A percentile compares a stretch with the other conserved stretches of the same genome.
Conservation (phyloP, 306 rosid species). For the Arachis hypogaea region DNA sequence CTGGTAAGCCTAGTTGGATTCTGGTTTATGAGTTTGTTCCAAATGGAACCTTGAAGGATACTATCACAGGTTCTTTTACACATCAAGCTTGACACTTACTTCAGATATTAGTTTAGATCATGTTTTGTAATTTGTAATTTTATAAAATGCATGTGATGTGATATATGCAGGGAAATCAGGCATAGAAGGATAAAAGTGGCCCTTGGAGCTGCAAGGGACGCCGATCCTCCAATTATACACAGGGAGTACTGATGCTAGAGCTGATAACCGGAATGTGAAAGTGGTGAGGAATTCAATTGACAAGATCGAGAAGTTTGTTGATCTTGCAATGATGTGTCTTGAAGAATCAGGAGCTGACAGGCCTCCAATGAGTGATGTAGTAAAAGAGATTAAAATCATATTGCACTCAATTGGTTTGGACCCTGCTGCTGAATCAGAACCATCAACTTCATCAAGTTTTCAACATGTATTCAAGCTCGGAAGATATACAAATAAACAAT, state of each 20-base stretch:
- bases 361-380: slow-evolving; percentile 65
- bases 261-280: slow-evolving; percentile 59
- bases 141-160: neutral
- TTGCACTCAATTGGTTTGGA: slow-evolving; percentile 41
- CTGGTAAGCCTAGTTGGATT: slow-evolving; percentile 66
- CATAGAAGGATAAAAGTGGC: slow-evolving; percentile 55
- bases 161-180: slow-evolving; percentile 52
- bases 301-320: slow-evolving; percentile 48
- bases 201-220: slow-evolving; percentile 65
- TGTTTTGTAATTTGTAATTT: neutral
- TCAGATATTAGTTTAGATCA: neutral
- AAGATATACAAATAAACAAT: neutral
- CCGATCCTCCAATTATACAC: slow-evolving; percentile 70
- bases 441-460: slow-evolving; percentile 39
- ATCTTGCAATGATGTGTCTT: slow-evolving; percentile 58
- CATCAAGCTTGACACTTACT: neutral
- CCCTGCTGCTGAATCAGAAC: slow-evolving; percentile 33
- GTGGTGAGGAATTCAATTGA: slow-evolving; percentile 48
- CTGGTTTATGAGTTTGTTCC: slow-evolving; percentile 51
- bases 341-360: slow-evolving; percentile 48
- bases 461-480: slow-evolving; percentile 33
- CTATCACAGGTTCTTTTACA: slow-evolving; percentile 49
- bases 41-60: slow-evolving; percentile 57
- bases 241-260: slow-evolving; percentile 65
- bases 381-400: slow-evolving; percentile 54